Evolutionary conservation across 108 stramenopile genomes (phyloP), one percentile per base, ranked within the genome.

Genomic region (Schizochytrium sp.): DNA sequence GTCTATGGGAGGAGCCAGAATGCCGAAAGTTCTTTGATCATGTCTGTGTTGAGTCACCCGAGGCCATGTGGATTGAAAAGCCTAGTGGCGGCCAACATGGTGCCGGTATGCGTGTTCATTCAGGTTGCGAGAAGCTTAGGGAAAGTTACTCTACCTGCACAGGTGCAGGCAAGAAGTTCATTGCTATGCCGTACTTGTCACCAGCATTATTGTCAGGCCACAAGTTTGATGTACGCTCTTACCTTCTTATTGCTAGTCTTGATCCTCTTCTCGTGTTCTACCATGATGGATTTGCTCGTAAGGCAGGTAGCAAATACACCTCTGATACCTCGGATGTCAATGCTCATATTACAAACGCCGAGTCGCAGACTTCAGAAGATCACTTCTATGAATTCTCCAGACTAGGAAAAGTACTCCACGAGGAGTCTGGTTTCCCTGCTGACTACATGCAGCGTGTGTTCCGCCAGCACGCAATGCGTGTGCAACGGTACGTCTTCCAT

Each of bases 231-330:
- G 76, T 83, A 38, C 76, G 76, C 76, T 83, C 76, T 2, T 83
- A 55, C 1, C 40, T 83, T n/a, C 76, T 83, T 10, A 55, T 83
- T 49, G 76, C 76, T 5, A 83, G 76, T 28, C 76, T 83, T 10
- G 76, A 83, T 1, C 76, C 76, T 5, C 76, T 55, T 38, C 76
- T 83, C 28, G 76, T 55, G 47, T 83, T 83, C 53, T 83, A 83
- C 47, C 76, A 83, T 53, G 76, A 83, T 53, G 76, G 76, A 7
- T 83, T 83, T 50, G 76, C 76, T 7, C 76, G 76, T 53, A 83
- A 83, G 47, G 76, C 76, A 47, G 53, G 15, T 13, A 83, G 47
- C 47, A 2, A 13, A 28, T 83, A 83, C 76, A 38, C 76, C 0
- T 83, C 76, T n/a, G 76, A 83, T 53, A 17, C 28, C 15, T 83